Evolutionary conservation across 2,329 filamentous ascomycete species (phyloP), one percentile per base, ranked within the genome.

Genomic region (Emmonsiellopsis sp.): DNA sequence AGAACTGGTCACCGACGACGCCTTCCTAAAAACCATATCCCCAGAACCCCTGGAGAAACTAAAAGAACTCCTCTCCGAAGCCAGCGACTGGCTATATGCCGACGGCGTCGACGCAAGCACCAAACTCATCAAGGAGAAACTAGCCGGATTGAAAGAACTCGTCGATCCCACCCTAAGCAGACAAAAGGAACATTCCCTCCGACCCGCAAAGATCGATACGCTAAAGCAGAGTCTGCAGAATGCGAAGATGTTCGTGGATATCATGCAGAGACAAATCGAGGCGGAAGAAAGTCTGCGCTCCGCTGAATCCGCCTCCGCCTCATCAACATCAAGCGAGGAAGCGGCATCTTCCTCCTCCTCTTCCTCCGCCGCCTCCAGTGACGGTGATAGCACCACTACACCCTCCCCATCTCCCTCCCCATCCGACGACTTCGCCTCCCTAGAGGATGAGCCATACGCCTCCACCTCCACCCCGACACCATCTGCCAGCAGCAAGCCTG

Each of bases 41-140:
- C 74, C 82, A 3, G 78, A 80, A 16, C 81, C 90, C 65, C 81
- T 89, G 46, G 68, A 77, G 6, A 71, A 73, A n/a, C 78, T 97
- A 10, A 80, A 86, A 61, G 75, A 82, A 56, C 84, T 84, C 63
- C 78, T 89, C 40, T 79, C 80, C 56, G 80, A 82, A 48, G 80
- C 83, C 20, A 87, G 87, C 62, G 90, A 95, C 9, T 98, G 93
- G 92, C 82, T 98, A 55, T 93, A 95, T 67, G 87, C 82, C 13
- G 90, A 91, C 46, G 89, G 92, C 53, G 79, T 80, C 13, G 84
- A 90, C 48, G 91, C 93, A 4, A 77, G 81, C 37, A 84, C 84
- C 54, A 82, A 87, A 2, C 83, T 85, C 47, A 80, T 98, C 63
- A 87, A 85, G 68, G 78, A 81, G 53, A 89, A 85, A 67, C 80